Base-by-base conservation (phyloP, 306 rosid genomes). In the Hippophae gyantsensis region DNA sequence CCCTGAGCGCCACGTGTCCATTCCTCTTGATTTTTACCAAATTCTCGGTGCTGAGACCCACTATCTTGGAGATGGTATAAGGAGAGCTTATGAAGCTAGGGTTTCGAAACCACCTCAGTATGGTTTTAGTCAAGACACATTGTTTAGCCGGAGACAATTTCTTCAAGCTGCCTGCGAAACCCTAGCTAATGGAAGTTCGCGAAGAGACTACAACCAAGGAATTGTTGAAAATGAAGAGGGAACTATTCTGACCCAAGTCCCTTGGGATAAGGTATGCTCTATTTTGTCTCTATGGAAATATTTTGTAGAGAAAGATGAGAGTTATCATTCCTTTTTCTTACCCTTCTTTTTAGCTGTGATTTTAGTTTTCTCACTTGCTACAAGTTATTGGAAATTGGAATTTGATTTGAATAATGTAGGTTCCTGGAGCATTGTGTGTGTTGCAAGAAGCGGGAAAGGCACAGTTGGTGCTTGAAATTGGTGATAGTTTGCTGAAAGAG, bases 91-190 rank as follows among this genome's bases (percentile, higher is more conserved):
- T 61, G 99, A 92, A 14, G 82, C 95, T 47, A 85, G 87, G 68
- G 81, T 76, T 80, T 83, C 96, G 43, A 92, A 83, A 77, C 93
- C 88, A 41, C 96, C 96, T 63, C 95, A 82, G 74, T 82, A 81
- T 56, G 88, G 95, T 0, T 88, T 92, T 77, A 81, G 88, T 57
- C 79, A 88, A 57, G 96, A 88, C 6, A 82, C 96, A 0, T 66
- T 92, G 41, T 68, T 92, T 38, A 88, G 90, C 75, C 89, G 96
- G 42, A 73, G 99, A 12, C 95, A 82, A 72, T 85, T 92, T 52
- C 95, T 92, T 41, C 92, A 85, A 70, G 96, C 86, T 3, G 96
- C 99, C 40, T 92, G 93, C 23, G 95, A 92, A 85, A 92, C 93
- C 88, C 83, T 92, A 57, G 85, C 86, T 1, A 74, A 82, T 48